Evolutionary conservation across 176 grass and related monocot species (phyloP).

Genomic region (Carex littledalei): DNA sequence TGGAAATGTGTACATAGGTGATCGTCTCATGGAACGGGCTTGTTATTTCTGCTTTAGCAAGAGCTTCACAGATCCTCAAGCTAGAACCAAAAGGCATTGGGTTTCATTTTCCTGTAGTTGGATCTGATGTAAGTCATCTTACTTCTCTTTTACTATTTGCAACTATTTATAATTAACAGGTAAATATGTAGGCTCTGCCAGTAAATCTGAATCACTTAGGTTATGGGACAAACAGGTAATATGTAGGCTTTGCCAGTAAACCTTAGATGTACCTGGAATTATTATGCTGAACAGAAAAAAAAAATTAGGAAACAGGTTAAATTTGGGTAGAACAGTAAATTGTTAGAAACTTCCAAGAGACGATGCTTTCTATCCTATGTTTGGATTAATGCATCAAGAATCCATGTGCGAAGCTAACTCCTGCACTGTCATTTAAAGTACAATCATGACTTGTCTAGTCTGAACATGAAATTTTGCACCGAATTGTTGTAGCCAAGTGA

Average conservation of each 20-base stretch:
- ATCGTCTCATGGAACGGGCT: conserved; percentile 99
- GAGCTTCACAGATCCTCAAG: conserved; percentile 84
- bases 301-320: neutral
- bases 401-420: neutral
- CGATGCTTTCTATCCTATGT: neutral
- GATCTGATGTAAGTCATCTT: conserved; percentile 48
- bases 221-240: neutral
- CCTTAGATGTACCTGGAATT: neutral
- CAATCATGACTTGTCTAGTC: neutral
- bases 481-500: conserved; percentile 62
- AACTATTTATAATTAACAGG: neutral
- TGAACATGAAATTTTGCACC: neutral
- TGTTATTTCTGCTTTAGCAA: conserved; percentile 78
- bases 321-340: neutral
- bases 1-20: conserved; percentile 42
- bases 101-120: conserved; percentile 62
- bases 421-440: neutral
- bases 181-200: neutral
- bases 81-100: conserved; percentile 30
- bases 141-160: neutral
- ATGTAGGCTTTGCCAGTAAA: neutral
- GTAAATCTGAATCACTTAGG: neutral
- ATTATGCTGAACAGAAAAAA: neutral
- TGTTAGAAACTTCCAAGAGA: neutral
- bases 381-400: neutral